These are phyloP conservation scores for Heliosperma pusillum DNA, from an alignment of 148 eudicot species.

Conservation along the genomic window DNA sequence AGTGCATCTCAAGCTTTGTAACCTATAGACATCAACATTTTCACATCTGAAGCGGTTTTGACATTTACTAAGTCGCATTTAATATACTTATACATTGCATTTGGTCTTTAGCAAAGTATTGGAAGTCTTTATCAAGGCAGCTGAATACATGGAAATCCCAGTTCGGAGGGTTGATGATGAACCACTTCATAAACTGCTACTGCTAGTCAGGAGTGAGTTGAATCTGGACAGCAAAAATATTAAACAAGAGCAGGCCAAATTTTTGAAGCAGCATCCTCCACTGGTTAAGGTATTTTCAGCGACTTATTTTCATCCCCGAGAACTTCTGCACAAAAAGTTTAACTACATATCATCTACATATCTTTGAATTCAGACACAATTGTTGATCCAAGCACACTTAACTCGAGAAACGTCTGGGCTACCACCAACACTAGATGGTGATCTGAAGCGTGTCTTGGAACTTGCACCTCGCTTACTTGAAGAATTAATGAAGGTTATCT, in stretches of 20 bases:
- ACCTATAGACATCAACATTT: too few relatives aligned
- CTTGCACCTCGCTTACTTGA: conserved; percentile 86
- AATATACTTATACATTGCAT: conserved; percentile 6
- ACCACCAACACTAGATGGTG: conserved; percentile 62
- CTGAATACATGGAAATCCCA: conserved; percentile 89
- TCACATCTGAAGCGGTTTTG: neutral
- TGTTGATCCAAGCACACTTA: conserved; percentile 88
- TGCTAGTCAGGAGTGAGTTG: conserved; percentile 83
- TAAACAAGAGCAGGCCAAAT: conserved; percentile 93
- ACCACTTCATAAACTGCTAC: conserved; percentile 77
- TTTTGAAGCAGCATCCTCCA: conserved; percentile 98
- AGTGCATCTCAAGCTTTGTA: too few relatives aligned
- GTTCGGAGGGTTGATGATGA: conserved; percentile 82
- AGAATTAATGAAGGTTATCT: conserved; percentile 73
- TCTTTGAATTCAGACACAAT: conserved; percentile 57
- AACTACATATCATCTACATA: neutral
- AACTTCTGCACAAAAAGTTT: neutral
- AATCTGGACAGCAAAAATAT: conserved; percentile 82
- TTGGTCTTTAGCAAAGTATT: conserved; percentile 68
- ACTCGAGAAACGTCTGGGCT: conserved; percentile 60
- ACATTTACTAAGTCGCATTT: neutral
- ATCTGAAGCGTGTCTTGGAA: conserved; percentile 67
- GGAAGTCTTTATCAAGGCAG: conserved; percentile 89
- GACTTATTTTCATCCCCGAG: neutral
- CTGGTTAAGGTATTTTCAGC: conserved; percentile 63